Evolutionary conservation across 306 rosid genomes (phyloP), one percentile per base, ranked within the genome.

Genomic region (Quercus aquifolioides): DNA sequence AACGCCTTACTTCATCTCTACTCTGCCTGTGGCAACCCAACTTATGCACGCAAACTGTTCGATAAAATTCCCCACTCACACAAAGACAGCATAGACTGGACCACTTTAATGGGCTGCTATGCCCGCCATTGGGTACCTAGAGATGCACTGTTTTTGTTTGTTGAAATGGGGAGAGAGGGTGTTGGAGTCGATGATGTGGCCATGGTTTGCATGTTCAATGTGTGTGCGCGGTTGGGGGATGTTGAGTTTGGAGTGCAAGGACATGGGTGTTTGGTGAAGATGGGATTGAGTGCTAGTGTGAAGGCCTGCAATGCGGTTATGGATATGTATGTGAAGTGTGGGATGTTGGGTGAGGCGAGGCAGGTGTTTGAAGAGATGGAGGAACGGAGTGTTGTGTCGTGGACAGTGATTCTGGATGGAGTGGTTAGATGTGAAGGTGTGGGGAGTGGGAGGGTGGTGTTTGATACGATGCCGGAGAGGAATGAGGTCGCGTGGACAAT

Each of bases 401-500:
- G 97, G 97, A 89, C 90, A 58, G 92, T 85, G 80, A 74, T 91
- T 75, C 83, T 91, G 89, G 92, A 89, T 20, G 91, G 94, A 23
- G 83, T 74, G 46, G 87, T 91, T 54, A 88, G 77, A 77, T 87
- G 75, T 80, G 96, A 87, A 82, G 89, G 97, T 62, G 84, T 91
- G 76, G 80, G 69, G 64, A 83, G 76, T 83, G 96, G 90, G 81
- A 87, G 91, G 51, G 57, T 21, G 68, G 84, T 89, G 90, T 89
- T 91, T 72, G 90, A 91, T 68, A 76, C 6, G 73, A 93, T 91
- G 97, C 89, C 87, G 2, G 94, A 89, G 82, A 91, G 82, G 76
- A 93, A 93, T 74, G 97, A 83, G 78, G 88, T 91, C 74, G 91
- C 94, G 72, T 88, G 97, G 97, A 93, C 97, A 55, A 71, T 91